Evolutionary conservation across 768 basidiomycete genomes (phyloP), one percentile per base, ranked within the genome.

Genomic region (Cyclocybe aegerita): DNA sequence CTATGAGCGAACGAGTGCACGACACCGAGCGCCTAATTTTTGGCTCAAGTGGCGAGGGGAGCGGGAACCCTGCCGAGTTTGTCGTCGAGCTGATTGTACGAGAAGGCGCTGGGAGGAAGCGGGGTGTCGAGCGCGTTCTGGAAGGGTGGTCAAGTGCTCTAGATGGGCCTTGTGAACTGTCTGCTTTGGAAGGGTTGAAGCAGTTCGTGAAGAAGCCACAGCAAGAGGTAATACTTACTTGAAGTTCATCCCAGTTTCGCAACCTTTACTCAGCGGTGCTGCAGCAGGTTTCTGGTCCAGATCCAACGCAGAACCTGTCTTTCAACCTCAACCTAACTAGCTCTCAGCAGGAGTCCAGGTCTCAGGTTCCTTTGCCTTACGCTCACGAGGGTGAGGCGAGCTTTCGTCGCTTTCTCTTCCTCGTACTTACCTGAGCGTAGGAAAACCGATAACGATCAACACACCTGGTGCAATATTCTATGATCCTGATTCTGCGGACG

Each of bases 401-500:
- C 35, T 29, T 38, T 4, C 4, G 30, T 29, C n/a, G 14, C 7
- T 7, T 16, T 37, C 53, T 37, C 9, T 9, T 30, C 4, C 11
- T 42, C 32, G 29, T 48, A 32, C 15, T 32, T 12, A 48, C 42
- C 30, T 31, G 33, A 39, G 39, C 9, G 47, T 45, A 80, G 78
- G 75, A 7, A 70, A 72, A 60, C 58, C 62, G 4, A 16, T 46
- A 5, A 60, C 60, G 41, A 68, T 54, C 57, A 38, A 54, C 53
- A 44, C 57, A 4, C 58, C 65, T 23, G 72, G 75, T 8, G 75
- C 80, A 1, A 95, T 97, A 48, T 75, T 86, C 53, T 97, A 96
- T 56, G 91, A 94, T 58, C 93, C 94, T 7, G 94, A 95, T 64
- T 92, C 90, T 23, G 93, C 89, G 23, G 94, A 97, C 61, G 94